Evolutionary conservation across 441 rosid genomes (phyloP), one percentile per base, ranked within the genome.

Genomic region (Heliophila coronopifolia): DNA sequence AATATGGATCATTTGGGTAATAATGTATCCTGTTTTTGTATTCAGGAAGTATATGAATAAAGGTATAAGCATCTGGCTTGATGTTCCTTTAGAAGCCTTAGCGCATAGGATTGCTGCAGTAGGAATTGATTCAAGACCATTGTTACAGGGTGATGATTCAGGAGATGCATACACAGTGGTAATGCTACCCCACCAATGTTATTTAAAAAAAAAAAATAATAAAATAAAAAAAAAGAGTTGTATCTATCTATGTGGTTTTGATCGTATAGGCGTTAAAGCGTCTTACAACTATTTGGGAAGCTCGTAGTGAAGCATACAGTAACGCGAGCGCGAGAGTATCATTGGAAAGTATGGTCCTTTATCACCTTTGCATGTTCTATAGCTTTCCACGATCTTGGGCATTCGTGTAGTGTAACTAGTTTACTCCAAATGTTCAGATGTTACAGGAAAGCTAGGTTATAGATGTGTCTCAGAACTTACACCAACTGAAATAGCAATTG

Each of bases 121-220:
- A 18, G 98, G 98, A 58, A 90, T 90, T n/a, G 14, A 61, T 45
- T 84, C 96, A 68, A 87, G 96, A 42, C 96, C 98, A 54, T 85
- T 90, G 69, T 62, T 90, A 74, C 81, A 74, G 62, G 84, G 73
- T 59, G 62, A 68, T 32, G 81, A 80, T 54, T 32, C 87, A 7
- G 87, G 74, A 6, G 94, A 90, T 46, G 74, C 79, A 36, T 86
- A 84, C 77, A 63, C 75, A 41, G 73, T 70, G 83, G 98, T 77
- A 62, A 12, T 43, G 47, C 50, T 54, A 38, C 13, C 9, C n/a
- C n/a, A n/a, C n/a, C n/a, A 0, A 14, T 13, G 8, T 28, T 15
- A 54, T 33, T 30, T 24, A 5, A 3, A 5, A n/a, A 37, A 23
- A 3, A 3, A 30, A 20, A n/a, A 7, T n/a, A n/a, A n/a, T n/a